These are phyloP conservation scores for Crithidia thermophila DNA, from an alignment of 208 protist species.

Conservation along the genomic window DNA sequence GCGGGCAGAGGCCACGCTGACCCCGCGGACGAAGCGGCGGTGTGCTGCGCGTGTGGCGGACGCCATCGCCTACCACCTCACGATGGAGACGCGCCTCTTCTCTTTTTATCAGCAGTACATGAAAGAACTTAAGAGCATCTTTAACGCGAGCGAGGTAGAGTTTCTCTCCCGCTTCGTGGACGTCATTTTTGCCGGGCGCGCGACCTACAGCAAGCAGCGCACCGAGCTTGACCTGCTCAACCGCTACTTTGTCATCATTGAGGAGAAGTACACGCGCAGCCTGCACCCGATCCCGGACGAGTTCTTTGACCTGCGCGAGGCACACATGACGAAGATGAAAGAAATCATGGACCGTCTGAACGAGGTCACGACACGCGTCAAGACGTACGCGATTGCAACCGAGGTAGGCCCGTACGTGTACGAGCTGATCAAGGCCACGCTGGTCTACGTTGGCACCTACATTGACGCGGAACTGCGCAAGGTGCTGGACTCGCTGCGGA, in stretches of 20 bases:
- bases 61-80: slow-evolving; percentile 79
- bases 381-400: slow-evolving; percentile 52
- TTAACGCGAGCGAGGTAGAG: slow-evolving; percentile 59
- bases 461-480: slow-evolving; percentile 79
- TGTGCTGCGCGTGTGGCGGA: slow-evolving; percentile 62
- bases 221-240: slow-evolving; percentile 67
- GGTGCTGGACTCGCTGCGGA: slow-evolving; percentile 59
- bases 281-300: slow-evolving; percentile 72
- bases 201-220: slow-evolving; percentile 39
- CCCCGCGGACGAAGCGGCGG: slow-evolving; percentile 66
- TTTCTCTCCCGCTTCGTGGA: slow-evolving; percentile 67
- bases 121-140: slow-evolving; percentile 54
- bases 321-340: slow-evolving; percentile 84
- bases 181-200: slow-evolving; percentile 62
- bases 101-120: slow-evolving; percentile 71
- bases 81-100: slow-evolving; percentile 65
- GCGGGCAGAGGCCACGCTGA: slow-evolving; percentile 59
- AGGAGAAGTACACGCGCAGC: slow-evolving; percentile 81
- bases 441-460: slow-evolving; percentile 56
- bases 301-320: slow-evolving; percentile 79
- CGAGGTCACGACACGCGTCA: slow-evolving; percentile 64
- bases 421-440: slow-evolving; percentile 50
- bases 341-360: slow-evolving; percentile 63
- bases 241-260: slow-evolving; percentile 71
- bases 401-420: slow-evolving; percentile 55